phyloP scores from a whole-genome alignment of 2,329 filamentous ascomycete species.

The Thelonectria rubi region DNA sequence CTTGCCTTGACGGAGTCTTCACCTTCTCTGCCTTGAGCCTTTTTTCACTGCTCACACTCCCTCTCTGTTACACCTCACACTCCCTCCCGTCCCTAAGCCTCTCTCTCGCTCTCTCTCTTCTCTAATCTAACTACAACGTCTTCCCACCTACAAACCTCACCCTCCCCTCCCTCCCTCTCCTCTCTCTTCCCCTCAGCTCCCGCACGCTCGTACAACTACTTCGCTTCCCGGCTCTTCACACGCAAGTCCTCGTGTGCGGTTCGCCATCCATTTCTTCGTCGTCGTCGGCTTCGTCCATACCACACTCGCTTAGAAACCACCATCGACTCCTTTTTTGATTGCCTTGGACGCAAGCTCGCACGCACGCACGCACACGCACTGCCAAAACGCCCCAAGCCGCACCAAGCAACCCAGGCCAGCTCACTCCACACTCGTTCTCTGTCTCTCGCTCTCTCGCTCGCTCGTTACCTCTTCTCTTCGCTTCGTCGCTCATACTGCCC shows the following conservation, averaged over 20 bases:
- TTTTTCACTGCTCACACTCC: slow-evolving; percentile 23
- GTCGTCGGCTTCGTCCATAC: slow-evolving; percentile 27
- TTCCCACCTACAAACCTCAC: slow-evolving; percentile 31
- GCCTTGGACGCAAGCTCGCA: slow-evolving; percentile 22
- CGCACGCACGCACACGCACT: slow-evolving; percentile 16
- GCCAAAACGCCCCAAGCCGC: background rate
- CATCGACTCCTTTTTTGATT: background rate
- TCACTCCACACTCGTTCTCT: slow-evolving; percentile 28
- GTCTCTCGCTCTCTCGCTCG: slow-evolving; percentile 26
- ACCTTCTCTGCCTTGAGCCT: slow-evolving; percentile 24
- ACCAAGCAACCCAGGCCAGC: slow-evolving; percentile 4
- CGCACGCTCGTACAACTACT: slow-evolving; percentile 28
- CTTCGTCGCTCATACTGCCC: slow-evolving; percentile 26
- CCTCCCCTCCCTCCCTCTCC: slow-evolving; percentile 31
- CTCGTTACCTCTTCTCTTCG: slow-evolving; percentile 23
- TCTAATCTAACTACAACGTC: slow-evolving; percentile 29
- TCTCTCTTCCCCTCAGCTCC: slow-evolving; percentile 31
- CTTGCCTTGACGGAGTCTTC: slow-evolving; percentile 18
- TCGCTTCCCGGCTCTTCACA: slow-evolving; percentile 19
- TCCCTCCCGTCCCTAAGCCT: slow-evolving; percentile 26
- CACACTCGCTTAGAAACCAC: slow-evolving; percentile 28
- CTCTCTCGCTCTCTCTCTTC: slow-evolving; percentile 22
- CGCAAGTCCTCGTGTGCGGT: slow-evolving; percentile 22
- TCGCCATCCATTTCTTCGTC: slow-evolving; percentile 20
- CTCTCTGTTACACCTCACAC: slow-evolving; percentile 23